Evolutionary conservation across 768 basidiomycete species (phyloP).

Genomic region (Hemileccinum impolitum): DNA sequence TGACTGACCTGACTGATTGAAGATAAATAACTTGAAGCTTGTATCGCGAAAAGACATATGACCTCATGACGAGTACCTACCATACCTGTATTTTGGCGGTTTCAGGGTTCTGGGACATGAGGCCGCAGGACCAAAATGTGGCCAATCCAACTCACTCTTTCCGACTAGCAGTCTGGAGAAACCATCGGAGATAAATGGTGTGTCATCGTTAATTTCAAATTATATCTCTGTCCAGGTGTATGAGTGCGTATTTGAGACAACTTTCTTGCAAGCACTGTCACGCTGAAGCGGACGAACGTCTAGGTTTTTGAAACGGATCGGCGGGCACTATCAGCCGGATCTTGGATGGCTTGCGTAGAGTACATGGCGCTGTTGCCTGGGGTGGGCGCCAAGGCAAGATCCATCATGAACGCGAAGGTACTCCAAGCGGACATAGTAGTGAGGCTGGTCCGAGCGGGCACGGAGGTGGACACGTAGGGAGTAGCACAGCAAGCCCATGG

Average conservation of each 20-base stretch:
- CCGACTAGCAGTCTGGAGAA: too few relatives aligned
- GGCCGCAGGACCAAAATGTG: too few relatives aligned
- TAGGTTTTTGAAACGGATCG: neutral
- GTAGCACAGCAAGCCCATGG: neutral
- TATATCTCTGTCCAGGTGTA: conserved; percentile 2
- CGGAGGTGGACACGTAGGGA: too few relatives aligned
- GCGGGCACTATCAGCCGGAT: neutral
- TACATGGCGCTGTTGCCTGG: neutral
- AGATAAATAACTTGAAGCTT: too few relatives aligned
- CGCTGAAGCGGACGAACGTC: neutral
- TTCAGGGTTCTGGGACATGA: too few relatives aligned
- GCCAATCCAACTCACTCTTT: too few relatives aligned
- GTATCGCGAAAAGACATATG: too few relatives aligned
- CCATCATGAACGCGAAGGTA: neutral
- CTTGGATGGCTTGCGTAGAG: neutral
- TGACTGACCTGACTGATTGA: too few relatives aligned
- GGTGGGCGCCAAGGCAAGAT: neutral
- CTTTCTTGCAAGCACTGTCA: neutral
- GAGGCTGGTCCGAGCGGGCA: neutral
- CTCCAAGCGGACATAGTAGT: neutral
- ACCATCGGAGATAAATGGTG: too few relatives aligned
- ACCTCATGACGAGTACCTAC: too few relatives aligned
- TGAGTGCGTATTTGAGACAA: conserved; percentile 14
- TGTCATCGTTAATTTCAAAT: neutral
- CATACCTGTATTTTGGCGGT: too few relatives aligned